Conservation (phyloP, 495 filamentous ascomycete genomes). For the Hypoxylon fuscum region DNA sequence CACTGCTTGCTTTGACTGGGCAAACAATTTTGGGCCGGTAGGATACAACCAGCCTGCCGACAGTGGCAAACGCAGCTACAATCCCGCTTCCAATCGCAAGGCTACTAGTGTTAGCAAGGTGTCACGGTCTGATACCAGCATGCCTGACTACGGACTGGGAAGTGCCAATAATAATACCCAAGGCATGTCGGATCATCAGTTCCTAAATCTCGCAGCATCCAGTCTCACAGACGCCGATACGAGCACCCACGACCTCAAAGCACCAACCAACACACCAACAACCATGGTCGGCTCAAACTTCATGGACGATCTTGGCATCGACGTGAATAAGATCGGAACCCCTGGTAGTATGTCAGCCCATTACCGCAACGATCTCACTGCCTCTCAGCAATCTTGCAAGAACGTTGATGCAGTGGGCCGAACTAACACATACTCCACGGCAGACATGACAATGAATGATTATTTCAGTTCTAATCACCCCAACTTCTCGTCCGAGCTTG, state of each 20-base stretch:
- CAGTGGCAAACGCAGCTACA: constrained; percentile 30
- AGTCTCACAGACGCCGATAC: constrained; percentile 46
- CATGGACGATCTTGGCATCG: constrained; percentile 38
- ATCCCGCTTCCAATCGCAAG: constrained; percentile 31
- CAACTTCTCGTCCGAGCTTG: constrained; percentile 48
- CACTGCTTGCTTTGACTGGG: constrained; percentile 50
- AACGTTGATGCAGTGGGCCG: not conserved
- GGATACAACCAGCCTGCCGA: constrained; percentile 30
- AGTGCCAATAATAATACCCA: constrained; percentile 22
- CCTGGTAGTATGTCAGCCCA: constrained; percentile 36
- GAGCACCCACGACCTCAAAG: constrained; percentile 44
- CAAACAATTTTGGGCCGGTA: constrained; percentile 35
- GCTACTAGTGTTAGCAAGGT: constrained; percentile 37
- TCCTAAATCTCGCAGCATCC: constrained; percentile 45
- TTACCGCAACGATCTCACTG: not conserved
- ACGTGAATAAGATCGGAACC: constrained; percentile 31
- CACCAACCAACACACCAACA: constrained; percentile 53
- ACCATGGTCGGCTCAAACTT: constrained; percentile 32
- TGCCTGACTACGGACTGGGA: constrained; percentile 50
- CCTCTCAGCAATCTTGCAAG: not conserved
- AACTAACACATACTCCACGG: constrained; percentile 6
- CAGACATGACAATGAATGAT: constrained; percentile 39
- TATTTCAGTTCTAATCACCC: constrained; percentile 36
- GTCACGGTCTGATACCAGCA: constrained; percentile 48
- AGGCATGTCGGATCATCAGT: constrained; percentile 33